phyloP scores from a whole-genome alignment of 805 yeast genomes.

The Maudiozyma barnettii region DNA sequence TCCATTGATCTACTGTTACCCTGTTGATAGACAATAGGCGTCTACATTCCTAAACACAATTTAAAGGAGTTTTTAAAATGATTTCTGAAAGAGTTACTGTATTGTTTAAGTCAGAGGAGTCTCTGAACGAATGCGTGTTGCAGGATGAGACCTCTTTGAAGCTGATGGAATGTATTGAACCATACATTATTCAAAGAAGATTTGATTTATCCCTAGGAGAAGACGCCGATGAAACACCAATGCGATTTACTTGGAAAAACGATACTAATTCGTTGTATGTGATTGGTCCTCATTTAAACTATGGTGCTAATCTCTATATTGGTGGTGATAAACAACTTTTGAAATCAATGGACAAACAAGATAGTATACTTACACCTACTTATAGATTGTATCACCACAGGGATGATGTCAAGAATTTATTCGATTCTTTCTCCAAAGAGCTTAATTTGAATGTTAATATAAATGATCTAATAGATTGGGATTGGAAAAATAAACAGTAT shows the following conservation, averaged over 20 bases:
- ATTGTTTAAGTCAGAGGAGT: background rate
- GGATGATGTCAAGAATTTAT: background rate
- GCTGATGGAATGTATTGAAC: background rate
- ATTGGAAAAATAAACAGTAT: slow-evolving; percentile 7
- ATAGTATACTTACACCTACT: background rate
- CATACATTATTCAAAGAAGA: background rate
- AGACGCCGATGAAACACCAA: background rate
- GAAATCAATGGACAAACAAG: background rate
- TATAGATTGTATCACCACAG: background rate
- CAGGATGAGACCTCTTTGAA: background rate
- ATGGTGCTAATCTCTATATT: background rate
- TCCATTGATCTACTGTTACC: too few relatives aligned
- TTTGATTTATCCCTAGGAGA: background rate
- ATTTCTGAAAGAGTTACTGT: background rate
- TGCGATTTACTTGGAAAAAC: background rate
- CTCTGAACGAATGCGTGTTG: background rate
- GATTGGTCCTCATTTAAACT: background rate
- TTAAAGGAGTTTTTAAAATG: background rate
- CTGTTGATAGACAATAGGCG: too few relatives aligned
- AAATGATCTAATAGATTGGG: slow-evolving; percentile 1
- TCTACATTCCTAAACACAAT: too few relatives aligned
- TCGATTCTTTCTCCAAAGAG: background rate
- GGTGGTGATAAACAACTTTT: background rate
- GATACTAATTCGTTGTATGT: background rate
- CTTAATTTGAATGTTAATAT: background rate